Evolutionary conservation across 495 filamentous ascomycete genomes (phyloP).

Genomic region (Aspergillus nidulans): DNA sequence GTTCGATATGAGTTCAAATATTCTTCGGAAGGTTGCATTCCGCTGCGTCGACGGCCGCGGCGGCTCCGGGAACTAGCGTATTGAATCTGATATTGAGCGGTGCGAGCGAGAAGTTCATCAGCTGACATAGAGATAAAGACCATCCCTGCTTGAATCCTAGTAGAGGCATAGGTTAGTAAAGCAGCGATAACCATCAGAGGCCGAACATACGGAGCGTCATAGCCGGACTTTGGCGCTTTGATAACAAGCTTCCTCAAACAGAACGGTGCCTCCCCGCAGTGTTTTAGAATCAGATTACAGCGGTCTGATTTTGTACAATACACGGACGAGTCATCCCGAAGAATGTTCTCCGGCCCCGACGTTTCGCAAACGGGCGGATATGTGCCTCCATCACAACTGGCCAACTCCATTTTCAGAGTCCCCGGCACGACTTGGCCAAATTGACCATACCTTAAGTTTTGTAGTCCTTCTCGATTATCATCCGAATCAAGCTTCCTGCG

Average conservation of each 20-base stretch:
- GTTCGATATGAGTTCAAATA: conserved; percentile 35
- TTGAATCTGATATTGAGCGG: conserved; percentile 71
- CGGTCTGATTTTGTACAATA: conserved; percentile 82
- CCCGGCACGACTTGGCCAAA: conserved; percentile 81
- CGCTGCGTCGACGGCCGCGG: conserved; percentile 23
- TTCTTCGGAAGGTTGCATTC: conserved; percentile 38
- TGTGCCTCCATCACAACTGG: conserved; percentile 83
- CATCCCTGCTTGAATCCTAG: conserved; percentile 78
- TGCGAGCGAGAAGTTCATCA: conserved; percentile 68
- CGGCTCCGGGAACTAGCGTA: conserved; percentile 41
- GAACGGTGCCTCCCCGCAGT: conserved; percentile 74
- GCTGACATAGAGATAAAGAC: conserved; percentile 84
- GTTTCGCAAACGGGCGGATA: conserved; percentile 53
- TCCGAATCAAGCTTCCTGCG: conserved; percentile 72
- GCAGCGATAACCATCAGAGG: neutral
- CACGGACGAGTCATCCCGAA: conserved; percentile 74
- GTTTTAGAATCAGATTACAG: conserved; percentile 79
- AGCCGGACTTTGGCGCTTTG: conserved; percentile 75
- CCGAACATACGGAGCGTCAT: conserved; percentile 72
- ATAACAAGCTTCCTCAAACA: conserved; percentile 79
- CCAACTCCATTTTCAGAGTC: conserved; percentile 75
- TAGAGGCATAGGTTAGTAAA: conserved; percentile 5
- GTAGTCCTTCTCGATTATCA: conserved; percentile 43
- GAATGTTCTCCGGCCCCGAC: conserved; percentile 74
- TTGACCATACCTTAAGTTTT: conserved; percentile 69